Evolutionary conservation across 2,329 filamentous ascomycete genomes (phyloP).

Genomic region (Myriangium duriaei): DNA sequence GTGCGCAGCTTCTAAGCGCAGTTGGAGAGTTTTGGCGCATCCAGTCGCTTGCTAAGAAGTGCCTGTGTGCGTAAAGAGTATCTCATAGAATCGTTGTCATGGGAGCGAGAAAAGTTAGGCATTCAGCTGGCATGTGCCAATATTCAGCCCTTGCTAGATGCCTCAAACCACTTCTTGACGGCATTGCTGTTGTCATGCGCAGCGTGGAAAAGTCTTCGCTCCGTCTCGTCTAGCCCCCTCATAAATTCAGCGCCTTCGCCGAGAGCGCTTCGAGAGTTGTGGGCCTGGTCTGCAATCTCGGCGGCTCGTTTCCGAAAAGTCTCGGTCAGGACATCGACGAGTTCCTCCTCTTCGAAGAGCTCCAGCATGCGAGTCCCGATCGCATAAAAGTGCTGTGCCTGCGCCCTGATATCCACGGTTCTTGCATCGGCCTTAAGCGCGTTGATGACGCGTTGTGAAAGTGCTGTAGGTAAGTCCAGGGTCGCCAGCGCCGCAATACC

Average conservation of each 20-base stretch:
- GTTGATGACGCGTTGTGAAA: slow-evolving; percentile 70
- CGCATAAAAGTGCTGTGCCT: slow-evolving; percentile 79
- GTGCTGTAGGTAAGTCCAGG: slow-evolving; percentile 66
- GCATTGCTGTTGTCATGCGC: slow-evolving; percentile 36
- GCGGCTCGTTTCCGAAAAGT: slow-evolving; percentile 71
- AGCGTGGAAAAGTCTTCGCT: slow-evolving; percentile 48
- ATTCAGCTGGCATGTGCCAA: too few relatives aligned
- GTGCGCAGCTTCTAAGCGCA: too few relatives aligned
- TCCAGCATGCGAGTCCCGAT: slow-evolving; percentile 78
- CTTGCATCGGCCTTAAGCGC: slow-evolving; percentile 83
- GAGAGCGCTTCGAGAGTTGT: slow-evolving; percentile 52
- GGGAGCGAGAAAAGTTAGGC: too few relatives aligned
- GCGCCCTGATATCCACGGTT: slow-evolving; percentile 68
- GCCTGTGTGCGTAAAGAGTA: too few relatives aligned
- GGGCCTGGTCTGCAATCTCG: slow-evolving; percentile 78
- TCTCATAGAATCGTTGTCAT: too few relatives aligned
- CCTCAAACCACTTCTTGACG: slow-evolving; percentile 32
- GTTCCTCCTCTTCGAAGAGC: slow-evolving; percentile 79
- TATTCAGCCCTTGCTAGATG: slow-evolving; percentile 12
- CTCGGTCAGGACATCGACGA: slow-evolving; percentile 48
- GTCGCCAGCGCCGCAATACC: slow-evolving; percentile 52
- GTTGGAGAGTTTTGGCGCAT: too few relatives aligned
- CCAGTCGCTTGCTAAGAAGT: too few relatives aligned
- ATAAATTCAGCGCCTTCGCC: slow-evolving; percentile 64
- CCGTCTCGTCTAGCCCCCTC: slow-evolving; percentile 77